Conservation (phyloP, 352 stramenopile genomes). For the Globisporangium ultimum region DNA sequence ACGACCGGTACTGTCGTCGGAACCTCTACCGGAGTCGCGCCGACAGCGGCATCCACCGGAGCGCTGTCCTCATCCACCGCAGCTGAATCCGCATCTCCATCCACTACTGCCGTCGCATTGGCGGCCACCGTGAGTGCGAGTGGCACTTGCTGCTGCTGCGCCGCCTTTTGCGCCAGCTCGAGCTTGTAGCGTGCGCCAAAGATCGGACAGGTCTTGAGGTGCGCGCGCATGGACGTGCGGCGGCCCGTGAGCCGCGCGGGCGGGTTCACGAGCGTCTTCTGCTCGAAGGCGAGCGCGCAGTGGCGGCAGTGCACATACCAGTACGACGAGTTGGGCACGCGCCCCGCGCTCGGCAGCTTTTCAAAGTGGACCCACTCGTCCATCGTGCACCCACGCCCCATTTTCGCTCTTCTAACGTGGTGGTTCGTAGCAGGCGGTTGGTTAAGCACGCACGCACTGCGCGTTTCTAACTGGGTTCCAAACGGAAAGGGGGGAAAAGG, state of each 20-base stretch:
- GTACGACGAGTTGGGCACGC: conserved; percentile 76
- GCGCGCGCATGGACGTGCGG: conserved; percentile 69
- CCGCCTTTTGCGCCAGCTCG: conserved; percentile 34
- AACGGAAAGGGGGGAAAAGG: background rate
- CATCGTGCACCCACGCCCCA: conserved; percentile 75
- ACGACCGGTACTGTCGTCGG: conserved; percentile 4
- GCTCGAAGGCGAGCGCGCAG: conserved; percentile 53
- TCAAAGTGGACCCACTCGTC: conserved; percentile 84
- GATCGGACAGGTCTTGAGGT: conserved; percentile 71
- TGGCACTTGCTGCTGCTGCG: conserved; percentile 14
- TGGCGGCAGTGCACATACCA: conserved; percentile 82
- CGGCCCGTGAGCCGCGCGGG: conserved; percentile 61
- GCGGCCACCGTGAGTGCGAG: conserved; percentile 3
- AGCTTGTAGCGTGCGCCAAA: conserved; percentile 66
- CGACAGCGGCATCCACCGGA: background rate
- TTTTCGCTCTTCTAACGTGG: conserved; percentile 9
- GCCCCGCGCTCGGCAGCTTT: conserved; percentile 54
- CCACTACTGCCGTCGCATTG: background rate
- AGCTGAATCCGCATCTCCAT: background rate
- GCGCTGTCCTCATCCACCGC: conserved; percentile 1
- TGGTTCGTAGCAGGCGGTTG: background rate
- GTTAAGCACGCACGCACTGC: background rate
- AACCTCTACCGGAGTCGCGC: background rate
- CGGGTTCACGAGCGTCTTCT: conserved; percentile 62
- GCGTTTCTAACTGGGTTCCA: background rate